Evolutionary conservation across 108 stramenopile species (phyloP).

Genomic region (Cyclotella baltica): DNA sequence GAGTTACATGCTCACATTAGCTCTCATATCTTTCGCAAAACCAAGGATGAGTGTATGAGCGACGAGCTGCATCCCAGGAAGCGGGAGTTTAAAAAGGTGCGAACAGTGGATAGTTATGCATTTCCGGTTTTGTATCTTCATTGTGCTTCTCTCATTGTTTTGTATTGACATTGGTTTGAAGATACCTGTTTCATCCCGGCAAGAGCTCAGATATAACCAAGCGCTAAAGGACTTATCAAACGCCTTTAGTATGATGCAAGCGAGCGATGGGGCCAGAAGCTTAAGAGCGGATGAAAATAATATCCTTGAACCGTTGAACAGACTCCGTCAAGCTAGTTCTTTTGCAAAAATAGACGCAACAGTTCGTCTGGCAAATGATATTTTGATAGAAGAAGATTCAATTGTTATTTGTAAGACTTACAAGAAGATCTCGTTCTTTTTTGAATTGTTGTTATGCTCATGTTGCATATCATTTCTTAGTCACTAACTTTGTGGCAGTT

Average conservation of each 20-base stretch:
- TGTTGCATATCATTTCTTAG: constrained; percentile 30
- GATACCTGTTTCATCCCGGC: constrained; percentile 2
- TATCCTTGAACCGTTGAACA: constrained; percentile 63
- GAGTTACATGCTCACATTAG: constrained; percentile 52
- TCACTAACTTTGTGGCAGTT: constrained; percentile 75
- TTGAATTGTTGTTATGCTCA: background rate
- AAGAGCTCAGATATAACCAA: constrained; percentile 50
- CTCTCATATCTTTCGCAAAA: constrained; percentile 80
- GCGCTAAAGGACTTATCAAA: constrained; percentile 68
- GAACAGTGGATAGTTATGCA: constrained; percentile 30
- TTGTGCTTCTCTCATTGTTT: background rate
- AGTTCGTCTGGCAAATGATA: constrained; percentile 60
- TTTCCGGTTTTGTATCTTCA: background rate
- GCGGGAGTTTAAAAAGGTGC: constrained; percentile 58
- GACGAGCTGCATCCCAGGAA: constrained; percentile 71
- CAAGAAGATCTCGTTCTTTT: background rate
- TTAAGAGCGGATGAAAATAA: constrained; percentile 44
- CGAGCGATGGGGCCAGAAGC: constrained; percentile 19
- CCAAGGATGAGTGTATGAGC: constrained; percentile 84
- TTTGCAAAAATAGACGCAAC: constrained; percentile 72
- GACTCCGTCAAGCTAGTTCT: constrained; percentile 56
- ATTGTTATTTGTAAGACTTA: constrained; percentile 49
- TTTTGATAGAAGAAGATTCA: constrained; percentile 69
- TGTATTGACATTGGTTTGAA: background rate
- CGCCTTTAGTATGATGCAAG: constrained; percentile 32